Base-by-base conservation (phyloP, 306 rosid species). In the Vigna radiata region DNA sequence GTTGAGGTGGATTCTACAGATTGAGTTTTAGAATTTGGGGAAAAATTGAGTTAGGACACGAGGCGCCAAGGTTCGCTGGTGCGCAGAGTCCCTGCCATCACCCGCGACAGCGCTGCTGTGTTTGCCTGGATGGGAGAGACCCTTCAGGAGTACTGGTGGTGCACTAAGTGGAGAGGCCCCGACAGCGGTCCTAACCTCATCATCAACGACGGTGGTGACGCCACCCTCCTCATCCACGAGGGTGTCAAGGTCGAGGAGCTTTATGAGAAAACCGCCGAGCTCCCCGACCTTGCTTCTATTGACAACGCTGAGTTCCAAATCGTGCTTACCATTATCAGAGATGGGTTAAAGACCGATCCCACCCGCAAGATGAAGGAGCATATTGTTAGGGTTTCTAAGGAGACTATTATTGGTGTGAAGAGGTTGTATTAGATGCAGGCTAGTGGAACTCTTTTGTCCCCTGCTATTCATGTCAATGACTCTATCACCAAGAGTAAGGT, bases 401-500 rank as follows among this genome's bases (percentile, higher is more conserved):
- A 95, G 82, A 95, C 98, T 21, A 95, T 97, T 43, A 95, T 97
- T 23, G 98, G 97, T 6, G 98, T 95, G 2, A 92, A 95, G 91
- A 95, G 97, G 88, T 85, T 95, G 3, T 95, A 92, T 50, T 97
- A 95, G 89, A 95, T 92, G 98, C 92, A 95, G 79, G 82, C 76
- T 3, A 90, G 64, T 68, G 96, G 98, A 4, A 33, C 93, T 9
- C 75, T 95, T 67, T 66, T 95, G 84, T 95, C 92, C 90, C 91
- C 98, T 19, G 97, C 98, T 41, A 95, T 95, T 31, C 92, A 95
- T 75, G 98, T 95, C 23, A 95, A 95, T 44, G 98, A 95, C 84
- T 92, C 97, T 66, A 97, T 95, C 43, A 95, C 98, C 73, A 95
- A 95, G 89, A 95, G 98, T 96, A 95, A 95, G 97, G 97, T 95